Base-by-base conservation (phyloP, 2,329 filamentous ascomycete species). In the Xylaria sp. region DNA sequence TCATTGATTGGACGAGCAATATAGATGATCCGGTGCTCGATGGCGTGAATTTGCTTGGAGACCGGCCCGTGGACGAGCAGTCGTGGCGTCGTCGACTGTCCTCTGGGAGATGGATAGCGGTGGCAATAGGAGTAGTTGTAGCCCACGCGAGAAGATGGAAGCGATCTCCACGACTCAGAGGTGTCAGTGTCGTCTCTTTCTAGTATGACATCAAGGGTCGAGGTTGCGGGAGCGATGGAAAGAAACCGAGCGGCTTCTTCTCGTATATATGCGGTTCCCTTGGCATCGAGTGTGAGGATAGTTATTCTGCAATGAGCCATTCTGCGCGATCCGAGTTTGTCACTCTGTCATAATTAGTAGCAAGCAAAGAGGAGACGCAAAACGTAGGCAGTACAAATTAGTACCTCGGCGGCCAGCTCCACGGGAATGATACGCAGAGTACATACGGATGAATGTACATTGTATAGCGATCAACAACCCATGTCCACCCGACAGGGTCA, bases 241-340 rank as follows among this genome's bases (percentile, higher is more conserved):
- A 31, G 31, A 62, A 18, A 18, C 43, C 36, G 57, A 23, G 52
- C 46, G 61, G 46, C 31, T 23, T 43, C 49, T 41, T 41, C 57
- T 33, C 25, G 46, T 70, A 71, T 62, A 68, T 71, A 65, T 71
- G 52, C 59, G 28, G 36, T 43, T 25, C 39, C 54, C 60, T 61
- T 61, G 57, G 48, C 51, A 7, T 46, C 15, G 36, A 59, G 58
- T 48, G 20, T 51, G 48, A 59, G 43, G 46, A 62, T 25, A 48
- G 25, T 55, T 55, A 48, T 25, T 52, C 54, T 54, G 43, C 15
- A 9, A 55, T n/a, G 6, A n/a, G 39, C 15, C 15, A 36, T 39
- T 51, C 43, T 48, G 25, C 36, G 39, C 36, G 4, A 28, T 39
- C 23, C 43, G 33, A 25, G 18, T 65, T 65, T 68, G 57, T 62